Percentiles rank a stretch among this genome's conserved stretches.
Conservation (phyloP, 1,284 basidiomycete species). For the Cryptococcus depauperatus region DNA sequence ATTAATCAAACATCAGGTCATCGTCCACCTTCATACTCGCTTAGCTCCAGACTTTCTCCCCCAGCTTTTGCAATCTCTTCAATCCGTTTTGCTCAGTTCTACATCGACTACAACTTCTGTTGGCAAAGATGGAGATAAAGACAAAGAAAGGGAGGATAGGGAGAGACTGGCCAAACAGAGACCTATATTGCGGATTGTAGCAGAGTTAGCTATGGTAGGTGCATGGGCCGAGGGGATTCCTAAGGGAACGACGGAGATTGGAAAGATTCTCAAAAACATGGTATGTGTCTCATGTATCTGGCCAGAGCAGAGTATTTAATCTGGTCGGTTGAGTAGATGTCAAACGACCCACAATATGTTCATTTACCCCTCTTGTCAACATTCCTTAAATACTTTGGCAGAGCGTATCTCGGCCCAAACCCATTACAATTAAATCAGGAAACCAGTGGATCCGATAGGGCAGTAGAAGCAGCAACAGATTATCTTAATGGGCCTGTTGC, state of each 20-base stretch:
- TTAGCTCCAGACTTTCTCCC: constrained; percentile 73
- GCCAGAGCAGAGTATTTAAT: neutral
- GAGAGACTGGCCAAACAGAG: constrained; percentile 72
- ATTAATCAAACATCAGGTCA: too few species aligned
- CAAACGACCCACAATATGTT: constrained; percentile 73
- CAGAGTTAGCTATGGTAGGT: constrained; percentile 82
- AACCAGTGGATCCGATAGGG: constrained; percentile 3
- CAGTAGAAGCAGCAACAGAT: constrained; percentile 6
- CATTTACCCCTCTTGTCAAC: constrained; percentile 75
- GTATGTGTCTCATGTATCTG: constrained; percentile 48
- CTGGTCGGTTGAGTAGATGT: constrained; percentile 52
- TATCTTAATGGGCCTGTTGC: constrained; percentile 50
- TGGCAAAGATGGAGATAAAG: constrained; percentile 47
- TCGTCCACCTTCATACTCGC: constrained; percentile 79
- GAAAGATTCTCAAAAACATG: constrained; percentile 59
- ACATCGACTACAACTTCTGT: constrained; percentile 4
- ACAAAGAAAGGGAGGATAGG: constrained; percentile 88
- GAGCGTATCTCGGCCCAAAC: constrained; percentile 63
- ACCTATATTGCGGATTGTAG: constrained; percentile 72
- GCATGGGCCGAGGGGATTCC: constrained; percentile 48
- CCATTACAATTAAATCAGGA: neutral
- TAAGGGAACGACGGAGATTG: constrained; percentile 66
- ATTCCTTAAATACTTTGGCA: constrained; percentile 74
- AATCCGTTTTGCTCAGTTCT: constrained; percentile 53
- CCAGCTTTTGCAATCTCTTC: constrained; percentile 58